Base-by-base conservation (phyloP, 2,329 filamentous ascomycete genomes). In the Penicillium frequentans region DNA sequence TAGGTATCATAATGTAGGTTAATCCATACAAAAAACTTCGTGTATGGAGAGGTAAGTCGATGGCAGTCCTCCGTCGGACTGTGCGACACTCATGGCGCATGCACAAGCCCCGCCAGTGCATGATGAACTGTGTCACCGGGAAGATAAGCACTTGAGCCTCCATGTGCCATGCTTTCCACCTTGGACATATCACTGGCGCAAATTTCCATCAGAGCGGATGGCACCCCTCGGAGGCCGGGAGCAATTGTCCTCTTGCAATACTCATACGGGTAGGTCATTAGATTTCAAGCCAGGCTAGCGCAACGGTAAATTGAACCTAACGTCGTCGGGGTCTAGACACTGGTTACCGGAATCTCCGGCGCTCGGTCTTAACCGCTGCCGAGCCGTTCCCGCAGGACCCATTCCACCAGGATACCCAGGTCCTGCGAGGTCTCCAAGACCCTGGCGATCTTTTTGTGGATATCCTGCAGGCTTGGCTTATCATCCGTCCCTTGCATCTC, bases 381-480 rank as follows among this genome's bases (percentile, higher is more conserved):
- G 44, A 64, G 65, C 33, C 66, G 69, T 60, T 70, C 70, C 53
- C 68, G 67, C 60, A 76, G 57, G 56, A 77, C 68, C 75, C 76
- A 79, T 69, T 79, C 77, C 26, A 79, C 75, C 39, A 77, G 55
- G 42, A 75, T 66, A 16, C 77, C 75, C 54, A 79, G 61, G 65
- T 79, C 76, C 59, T 79, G 77, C n/a, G 75, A 77, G 24, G 68
- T 67, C 58, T 77, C 75, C 27, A 80, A 62, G 35, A 77, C 75
- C 24, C 64, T 67, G 19, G 71, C 68, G 39, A 79, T 70, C 59
- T 73, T 73, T 55, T 65, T 65, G 53, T 69, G 70, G 16, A 77
- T 50, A 55, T 55, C 57, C 52, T 59, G 69, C 61, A 49, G 58
- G 55, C 37, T 57, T 55, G 48, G 52, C 31, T 33, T 54, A 29